phyloP scores from a whole-genome alignment of 768 basidiomycete genomes.

The Russula brevipes region DNA sequence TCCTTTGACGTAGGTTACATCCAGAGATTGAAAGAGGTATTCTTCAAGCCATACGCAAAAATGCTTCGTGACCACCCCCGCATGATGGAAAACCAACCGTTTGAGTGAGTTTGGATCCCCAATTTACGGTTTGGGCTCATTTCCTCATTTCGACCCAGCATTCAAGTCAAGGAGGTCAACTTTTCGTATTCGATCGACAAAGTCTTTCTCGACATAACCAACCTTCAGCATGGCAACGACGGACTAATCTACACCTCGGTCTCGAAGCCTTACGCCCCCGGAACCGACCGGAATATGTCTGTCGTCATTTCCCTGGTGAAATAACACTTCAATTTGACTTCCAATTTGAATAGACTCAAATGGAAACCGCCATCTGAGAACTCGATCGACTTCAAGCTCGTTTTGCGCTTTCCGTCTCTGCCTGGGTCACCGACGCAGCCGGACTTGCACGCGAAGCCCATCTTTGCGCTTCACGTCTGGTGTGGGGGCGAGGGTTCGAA shows the following conservation, averaged over 20 bases:
- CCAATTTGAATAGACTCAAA: conserved; percentile 62
- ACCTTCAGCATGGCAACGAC: conserved; percentile 86
- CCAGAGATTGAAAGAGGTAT: conserved; percentile 76
- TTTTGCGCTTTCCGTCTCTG: conserved; percentile 84
- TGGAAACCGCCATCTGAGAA: conserved; percentile 99
- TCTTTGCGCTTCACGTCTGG: conserved; percentile 81
- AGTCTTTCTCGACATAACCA: conserved; percentile 84
- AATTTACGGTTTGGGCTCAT: background rate
- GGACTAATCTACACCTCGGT: conserved; percentile 96
- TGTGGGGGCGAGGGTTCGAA: conserved; percentile 57
- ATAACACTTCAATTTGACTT: background rate
- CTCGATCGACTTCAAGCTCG: conserved; percentile 94
- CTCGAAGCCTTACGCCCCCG: conserved; percentile 69
- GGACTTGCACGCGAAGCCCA: conserved; percentile 79
- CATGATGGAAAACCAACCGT: conserved; percentile 61
- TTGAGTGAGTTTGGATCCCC: conserved; percentile 56
- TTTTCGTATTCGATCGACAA: conserved; percentile 83
- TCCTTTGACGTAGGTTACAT: background rate
- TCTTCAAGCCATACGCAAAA: conserved; percentile 72
- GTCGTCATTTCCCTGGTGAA: background rate
- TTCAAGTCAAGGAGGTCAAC: conserved; percentile 82
- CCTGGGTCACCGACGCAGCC: conserved; percentile 50
- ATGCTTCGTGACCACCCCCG: conserved; percentile 66
- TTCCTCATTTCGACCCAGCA: conserved; percentile 40
- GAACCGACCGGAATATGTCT: conserved; percentile 86